Percentiles rank a stretch among this genome's conserved stretches.
These are phyloP conservation scores for Mycena filopes DNA, from an alignment of 768 basidiomycete species.

Conservation along the genomic window DNA sequence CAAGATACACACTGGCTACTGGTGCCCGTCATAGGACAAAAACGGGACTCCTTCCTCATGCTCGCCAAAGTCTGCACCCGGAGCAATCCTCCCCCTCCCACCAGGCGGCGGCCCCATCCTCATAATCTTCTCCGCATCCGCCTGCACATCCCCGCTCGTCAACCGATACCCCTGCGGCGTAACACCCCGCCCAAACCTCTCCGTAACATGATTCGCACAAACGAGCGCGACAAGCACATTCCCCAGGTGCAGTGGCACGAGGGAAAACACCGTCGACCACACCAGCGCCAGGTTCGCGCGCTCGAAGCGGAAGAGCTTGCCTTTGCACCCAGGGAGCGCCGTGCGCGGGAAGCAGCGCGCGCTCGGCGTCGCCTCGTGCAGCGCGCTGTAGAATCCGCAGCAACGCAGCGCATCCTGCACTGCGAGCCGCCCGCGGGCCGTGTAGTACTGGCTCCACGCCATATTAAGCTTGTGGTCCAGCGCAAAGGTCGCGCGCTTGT, in stretches of 20 bases:
- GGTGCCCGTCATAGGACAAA: slow-evolving; percentile 20
- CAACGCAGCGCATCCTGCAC: slow-evolving; percentile 73
- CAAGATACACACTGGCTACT: slow-evolving; percentile 12
- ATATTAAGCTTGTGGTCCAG: slow-evolving; percentile 75
- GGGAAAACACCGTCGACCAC: slow-evolving; percentile 63
- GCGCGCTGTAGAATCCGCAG: slow-evolving; percentile 72
- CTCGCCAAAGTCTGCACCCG: slow-evolving; percentile 38
- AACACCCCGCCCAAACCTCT: slow-evolving; percentile 72
- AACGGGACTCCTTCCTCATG: slow-evolving; percentile 32
- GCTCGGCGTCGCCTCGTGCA: slow-evolving; percentile 70
- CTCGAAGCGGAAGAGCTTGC: slow-evolving; percentile 65
- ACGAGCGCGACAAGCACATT: slow-evolving; percentile 69
- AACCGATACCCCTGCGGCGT: slow-evolving; percentile 70
- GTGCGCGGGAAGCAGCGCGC: slow-evolving; percentile 70
- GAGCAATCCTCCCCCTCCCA: no score
- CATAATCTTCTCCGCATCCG: slow-evolving; percentile 49
- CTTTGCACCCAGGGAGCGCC: slow-evolving; percentile 75
- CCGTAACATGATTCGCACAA: slow-evolving; percentile 76
- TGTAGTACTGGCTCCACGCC: slow-evolving; percentile 74
- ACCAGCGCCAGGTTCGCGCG: slow-evolving; percentile 54
- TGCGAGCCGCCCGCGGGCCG: slow-evolving; percentile 59
- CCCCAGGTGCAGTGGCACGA: slow-evolving; percentile 68
- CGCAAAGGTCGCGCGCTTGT: slow-evolving; percentile 67
- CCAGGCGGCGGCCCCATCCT: slow-evolving; percentile 9
- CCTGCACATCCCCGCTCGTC: slow-evolving; percentile 56